Evolutionary conservation across 2,329 filamentous ascomycete species (phyloP), one percentile per base, ranked within the genome.

Genomic region (Colletotrichum kahawae): DNA sequence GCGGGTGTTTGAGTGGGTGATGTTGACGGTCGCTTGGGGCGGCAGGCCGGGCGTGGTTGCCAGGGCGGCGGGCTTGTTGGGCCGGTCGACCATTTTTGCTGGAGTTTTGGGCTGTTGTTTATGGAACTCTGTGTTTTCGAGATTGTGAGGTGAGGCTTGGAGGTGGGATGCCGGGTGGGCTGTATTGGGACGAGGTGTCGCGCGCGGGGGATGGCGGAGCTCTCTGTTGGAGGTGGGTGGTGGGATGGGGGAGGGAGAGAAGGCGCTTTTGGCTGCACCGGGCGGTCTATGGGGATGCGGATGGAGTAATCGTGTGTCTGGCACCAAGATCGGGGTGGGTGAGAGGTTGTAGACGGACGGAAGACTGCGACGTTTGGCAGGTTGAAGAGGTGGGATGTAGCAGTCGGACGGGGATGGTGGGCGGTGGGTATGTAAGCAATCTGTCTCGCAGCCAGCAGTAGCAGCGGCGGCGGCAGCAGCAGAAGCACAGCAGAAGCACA

Each of bases 41-140:
- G 95, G 92, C 18, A 93, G 89, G 67, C 92, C 92, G 9, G 94
- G 93, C 9, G 94, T 93, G 77, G 95, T 89, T 69, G 94, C 92
- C 80, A 96, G 91, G 51, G 94, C 93, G 68, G 92, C 89, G 72
- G 95, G 95, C 83, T 95, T 97, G 86, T 98, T 95, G 79, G 93
- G 91, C 83, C 96, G 93, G 82, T 98, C 95, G 86, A 97, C 94
- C 91, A 94, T 94, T 72, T 59, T 76, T 16, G 59, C 60, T 66
- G 10, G 57, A 57, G 36, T 36, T 54, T 60, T 65, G 21, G n/a
- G 18, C 5, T 24, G n/a, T 51, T 43, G 38, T 24, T 13, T 34
- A 48, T 31, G 43, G 60, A n/a, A 56, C 16, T 36, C 27, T 60
- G n/a, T 31, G 43, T 43, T 36, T 34, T 14, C 36, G 56, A 38